phyloP scores from a whole-genome alignment of 305 asterid genomes.

The Fraxinus nigra region DNA sequence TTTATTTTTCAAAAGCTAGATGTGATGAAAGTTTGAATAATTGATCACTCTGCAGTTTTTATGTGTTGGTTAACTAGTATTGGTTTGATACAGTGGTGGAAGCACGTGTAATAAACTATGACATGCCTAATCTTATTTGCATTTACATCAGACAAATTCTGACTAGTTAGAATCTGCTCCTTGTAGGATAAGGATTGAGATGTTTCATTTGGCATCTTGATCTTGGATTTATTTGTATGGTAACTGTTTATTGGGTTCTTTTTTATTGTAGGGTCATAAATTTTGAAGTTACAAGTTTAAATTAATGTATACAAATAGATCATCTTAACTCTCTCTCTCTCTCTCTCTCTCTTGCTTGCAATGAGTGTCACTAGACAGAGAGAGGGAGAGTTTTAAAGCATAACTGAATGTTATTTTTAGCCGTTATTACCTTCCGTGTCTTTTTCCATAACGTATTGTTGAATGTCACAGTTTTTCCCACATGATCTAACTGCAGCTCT shows the following conservation, averaged over 20 bases:
- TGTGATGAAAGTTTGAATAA: constrained; percentile 7
- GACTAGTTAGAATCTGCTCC: neutral
- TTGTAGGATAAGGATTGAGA: neutral
- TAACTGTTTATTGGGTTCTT: constrained; percentile 11
- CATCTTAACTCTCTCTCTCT: neutral
- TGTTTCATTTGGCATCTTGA: neutral
- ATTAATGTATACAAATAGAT: constrained; percentile 13
- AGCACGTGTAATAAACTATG: neutral
- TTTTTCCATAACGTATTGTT: neutral
- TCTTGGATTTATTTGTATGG: neutral
- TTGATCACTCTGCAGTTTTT: constrained; percentile 1
- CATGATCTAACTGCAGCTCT: neutral
- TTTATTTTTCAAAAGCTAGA: neutral
- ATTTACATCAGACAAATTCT: neutral
- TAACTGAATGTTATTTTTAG: neutral
- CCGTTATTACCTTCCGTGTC: constrained; percentile 9
- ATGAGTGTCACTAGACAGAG: neutral
- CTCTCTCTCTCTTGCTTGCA: neutral
- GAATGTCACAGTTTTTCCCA: neutral
- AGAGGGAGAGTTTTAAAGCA: neutral
- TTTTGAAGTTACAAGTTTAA: neutral
- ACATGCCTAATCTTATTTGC: neutral
- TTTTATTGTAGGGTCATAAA: constrained; percentile 3
- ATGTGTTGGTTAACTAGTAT: neutral
- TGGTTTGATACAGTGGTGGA: neutral